Evolutionary conservation across 1,284 basidiomycete genomes (phyloP).

Genomic region (Xerocomus amazonicus): DNA sequence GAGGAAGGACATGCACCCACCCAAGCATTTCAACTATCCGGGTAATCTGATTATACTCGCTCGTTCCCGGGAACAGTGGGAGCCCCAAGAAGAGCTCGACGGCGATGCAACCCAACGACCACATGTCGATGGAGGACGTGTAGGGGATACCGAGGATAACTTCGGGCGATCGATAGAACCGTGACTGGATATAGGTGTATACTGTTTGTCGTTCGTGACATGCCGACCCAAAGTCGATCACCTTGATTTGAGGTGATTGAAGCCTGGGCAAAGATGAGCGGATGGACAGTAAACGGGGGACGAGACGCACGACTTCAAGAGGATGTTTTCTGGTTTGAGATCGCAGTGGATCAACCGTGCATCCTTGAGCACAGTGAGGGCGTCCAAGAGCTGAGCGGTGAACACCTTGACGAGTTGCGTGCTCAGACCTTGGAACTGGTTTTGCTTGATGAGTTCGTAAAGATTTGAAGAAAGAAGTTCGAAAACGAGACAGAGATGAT

Average conservation of each 20-base stretch:
- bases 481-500: constrained; percentile 96
- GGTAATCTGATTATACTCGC: constrained; percentile 98
- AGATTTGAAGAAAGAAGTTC: constrained; percentile 96
- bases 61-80: constrained; percentile 96
- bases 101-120: constrained; percentile 94
- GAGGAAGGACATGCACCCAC: constrained; percentile 47
- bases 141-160: constrained; percentile 95
- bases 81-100: constrained; percentile 97
- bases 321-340: constrained; percentile 95
- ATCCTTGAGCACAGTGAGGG: constrained; percentile 90
- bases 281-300: neutral
- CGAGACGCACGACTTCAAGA: constrained; percentile 81
- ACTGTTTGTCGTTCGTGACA: constrained; percentile 99
- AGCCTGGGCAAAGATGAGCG: constrained; percentile 48
- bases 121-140: constrained; percentile 93
- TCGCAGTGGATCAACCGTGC: constrained; percentile 97
- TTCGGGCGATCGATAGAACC: constrained; percentile 98
- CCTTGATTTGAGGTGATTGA: constrained; percentile 97
- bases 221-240: constrained; percentile 98
- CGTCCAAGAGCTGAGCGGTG: constrained; percentile 91
- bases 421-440: constrained; percentile 96
- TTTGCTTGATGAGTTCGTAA: constrained; percentile 99
- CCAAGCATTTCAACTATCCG: constrained; percentile 98
- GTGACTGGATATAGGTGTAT: constrained; percentile 98
- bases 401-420: constrained; percentile 98